A percentile compares a stretch with the other conserved stretches of the same genome.
These are phyloP conservation scores for Pseudogymnoascus sp. DNA, from an alignment of 2,329 filamentous ascomycete species.

Conservation along the genomic window DNA sequence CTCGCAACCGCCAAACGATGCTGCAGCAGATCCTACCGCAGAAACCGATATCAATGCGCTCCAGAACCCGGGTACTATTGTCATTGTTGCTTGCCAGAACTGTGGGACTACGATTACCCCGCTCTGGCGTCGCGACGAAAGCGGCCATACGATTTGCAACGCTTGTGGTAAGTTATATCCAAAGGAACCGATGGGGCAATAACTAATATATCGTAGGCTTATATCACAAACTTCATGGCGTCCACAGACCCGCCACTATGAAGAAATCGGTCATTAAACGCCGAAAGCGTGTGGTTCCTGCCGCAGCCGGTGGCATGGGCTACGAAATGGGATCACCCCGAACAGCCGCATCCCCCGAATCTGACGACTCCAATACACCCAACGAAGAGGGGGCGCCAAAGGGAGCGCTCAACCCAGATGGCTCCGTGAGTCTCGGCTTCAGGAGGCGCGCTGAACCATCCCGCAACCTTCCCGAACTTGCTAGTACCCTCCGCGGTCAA, in stretches of 20 bases:
- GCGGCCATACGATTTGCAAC: conserved; percentile 95
- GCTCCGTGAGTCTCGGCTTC: conserved; percentile 55
- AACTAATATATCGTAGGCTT: conserved; percentile 51
- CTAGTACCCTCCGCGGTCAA: conserved; percentile 18
- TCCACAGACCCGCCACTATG: conserved; percentile 93
- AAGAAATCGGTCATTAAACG: conserved; percentile 97
- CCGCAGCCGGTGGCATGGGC: conserved; percentile 41
- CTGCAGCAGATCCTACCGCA: conserved; percentile 27
- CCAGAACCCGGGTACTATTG: conserved; percentile 38
- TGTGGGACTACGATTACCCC: conserved; percentile 95
- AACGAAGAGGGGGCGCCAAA: conserved; percentile 26
- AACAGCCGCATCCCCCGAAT: conserved; percentile 23
- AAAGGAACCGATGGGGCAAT: neutral
- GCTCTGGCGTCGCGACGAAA: conserved; percentile 88
- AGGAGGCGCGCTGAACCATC: conserved; percentile 36
- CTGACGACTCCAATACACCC: conserved; percentile 19
- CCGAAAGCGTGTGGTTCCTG: conserved; percentile 87
- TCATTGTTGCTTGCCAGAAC: conserved; percentile 91
- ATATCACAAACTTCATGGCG: conserved; percentile 92
- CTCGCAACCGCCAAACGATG: conserved; percentile 21
- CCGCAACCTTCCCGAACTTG: conserved; percentile 25
- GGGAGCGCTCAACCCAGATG: conserved; percentile 54
- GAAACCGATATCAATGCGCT: conserved; percentile 45
- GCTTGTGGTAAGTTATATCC: conserved; percentile 69
- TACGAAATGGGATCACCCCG: conserved; percentile 19